phyloP scores from a whole-genome alignment of 2,329 filamentous ascomycete genomes.

The Penicillium griseofulvum region DNA sequence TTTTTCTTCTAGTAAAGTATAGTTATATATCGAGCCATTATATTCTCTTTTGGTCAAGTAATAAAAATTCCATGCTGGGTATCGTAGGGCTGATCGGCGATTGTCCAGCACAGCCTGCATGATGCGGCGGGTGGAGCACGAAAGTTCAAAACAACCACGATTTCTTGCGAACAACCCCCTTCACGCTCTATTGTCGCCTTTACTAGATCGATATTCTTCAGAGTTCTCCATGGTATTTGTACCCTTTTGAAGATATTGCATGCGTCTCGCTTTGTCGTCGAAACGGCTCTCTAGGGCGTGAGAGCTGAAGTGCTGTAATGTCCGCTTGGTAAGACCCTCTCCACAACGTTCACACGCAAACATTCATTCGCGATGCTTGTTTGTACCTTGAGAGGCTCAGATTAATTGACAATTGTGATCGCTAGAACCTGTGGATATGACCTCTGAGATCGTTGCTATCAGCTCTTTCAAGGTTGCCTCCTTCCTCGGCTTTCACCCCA shows the following conservation, averaged over 20 bases:
- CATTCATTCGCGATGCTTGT: conserved; percentile 1
- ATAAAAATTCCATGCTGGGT: neutral
- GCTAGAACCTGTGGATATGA: conserved; percentile 34
- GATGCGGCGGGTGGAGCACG: conserved; percentile 37
- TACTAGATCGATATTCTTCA: neutral
- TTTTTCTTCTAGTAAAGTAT: neutral
- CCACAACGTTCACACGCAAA: conserved; percentile 18
- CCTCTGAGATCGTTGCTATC: conserved; percentile 27
- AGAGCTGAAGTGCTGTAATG: conserved; percentile 31
- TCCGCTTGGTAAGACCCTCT: conserved; percentile 22
- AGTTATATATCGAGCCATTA: neutral
- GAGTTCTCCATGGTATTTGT: neutral
- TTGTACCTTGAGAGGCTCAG: conserved; percentile 9
- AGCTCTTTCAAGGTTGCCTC: conserved; percentile 30
- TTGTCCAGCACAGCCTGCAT: conserved; percentile 33
- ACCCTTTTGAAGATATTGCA: neutral
- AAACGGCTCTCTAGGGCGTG: conserved; percentile 17
- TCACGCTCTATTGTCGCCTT: conserved; percentile 1
- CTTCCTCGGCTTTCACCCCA: conserved; percentile 22
- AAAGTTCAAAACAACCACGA: conserved; percentile 37
- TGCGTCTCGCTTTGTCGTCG: conserved; percentile 9
- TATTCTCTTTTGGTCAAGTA: neutral
- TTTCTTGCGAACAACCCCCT: conserved; percentile 10
- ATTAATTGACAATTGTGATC: conserved; percentile 13
- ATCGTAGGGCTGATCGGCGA: conserved; percentile 37